Evolutionary conservation across 768 basidiomycete genomes (phyloP).

Genomic region (Candolleomyces efflorescens): DNA sequence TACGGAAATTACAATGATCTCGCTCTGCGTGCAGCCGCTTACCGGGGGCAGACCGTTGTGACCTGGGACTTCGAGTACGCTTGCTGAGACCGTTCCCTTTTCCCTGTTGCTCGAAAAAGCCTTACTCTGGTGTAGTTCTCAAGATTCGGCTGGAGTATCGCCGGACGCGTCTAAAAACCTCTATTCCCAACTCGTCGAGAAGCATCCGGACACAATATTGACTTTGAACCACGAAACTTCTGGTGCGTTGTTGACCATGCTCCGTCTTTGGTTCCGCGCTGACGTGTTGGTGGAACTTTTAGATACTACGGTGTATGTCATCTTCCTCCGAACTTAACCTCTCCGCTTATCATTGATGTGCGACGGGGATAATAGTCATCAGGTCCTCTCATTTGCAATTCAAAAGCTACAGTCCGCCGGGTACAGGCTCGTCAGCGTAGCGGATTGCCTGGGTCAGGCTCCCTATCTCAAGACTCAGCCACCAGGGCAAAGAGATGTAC

Average conservation of each 20-base stretch:
- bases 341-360: not conserved
- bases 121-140: too few species aligned
- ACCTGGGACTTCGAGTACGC: constrained; percentile 36
- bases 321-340: not conserved
- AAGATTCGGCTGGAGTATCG: constrained; percentile 30
- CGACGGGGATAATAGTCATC: constrained; percentile 19
- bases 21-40: constrained; percentile 23
- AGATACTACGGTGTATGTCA: constrained; percentile 21
- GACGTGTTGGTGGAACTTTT: not conserved
- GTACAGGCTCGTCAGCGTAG: constrained; percentile 38
- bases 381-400: constrained; percentile 37
- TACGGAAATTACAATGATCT: constrained; percentile 37
- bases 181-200: constrained; percentile 22
- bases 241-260: constrained; percentile 15
- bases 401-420: constrained; percentile 31
- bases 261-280: not conserved
- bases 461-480: constrained; percentile 32
- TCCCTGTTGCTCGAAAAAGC: too few species aligned
- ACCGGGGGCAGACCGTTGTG: constrained; percentile 26
- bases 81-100: not conserved
- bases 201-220: constrained; percentile 32
- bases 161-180: constrained; percentile 22
- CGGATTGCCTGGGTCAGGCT: constrained; percentile 36
- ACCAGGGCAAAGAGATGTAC: constrained; percentile 27
- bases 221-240: constrained; percentile 37